phyloP scores from a whole-genome alignment of 176 grass and related monocot genomes.

The Leersia perrieri region DNA sequence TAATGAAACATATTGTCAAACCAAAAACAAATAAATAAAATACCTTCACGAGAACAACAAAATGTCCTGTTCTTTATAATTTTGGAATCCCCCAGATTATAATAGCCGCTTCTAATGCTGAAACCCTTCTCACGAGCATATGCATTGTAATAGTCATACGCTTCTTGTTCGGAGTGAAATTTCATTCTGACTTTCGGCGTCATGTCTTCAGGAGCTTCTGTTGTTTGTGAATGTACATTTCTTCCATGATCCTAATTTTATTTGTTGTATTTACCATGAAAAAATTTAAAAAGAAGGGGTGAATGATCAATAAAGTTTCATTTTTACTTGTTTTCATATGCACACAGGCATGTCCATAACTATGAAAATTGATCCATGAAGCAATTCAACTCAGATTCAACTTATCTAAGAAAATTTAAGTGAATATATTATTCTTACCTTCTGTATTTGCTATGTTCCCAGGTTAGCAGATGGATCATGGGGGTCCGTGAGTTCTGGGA shows the following conservation, averaged over 20 bases:
- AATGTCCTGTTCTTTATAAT: slow-evolving; percentile 1
- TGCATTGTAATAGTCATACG: too few relatives aligned
- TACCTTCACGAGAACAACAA: neutral
- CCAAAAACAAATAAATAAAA: neutral
- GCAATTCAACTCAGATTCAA: neutral
- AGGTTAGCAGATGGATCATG: too few relatives aligned
- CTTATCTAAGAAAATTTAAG: neutral
- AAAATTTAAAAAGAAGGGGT: too few relatives aligned
- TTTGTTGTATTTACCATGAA: neutral
- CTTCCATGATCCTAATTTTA: neutral
- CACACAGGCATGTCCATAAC: neutral
- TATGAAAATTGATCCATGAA: neutral
- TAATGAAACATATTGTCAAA: neutral
- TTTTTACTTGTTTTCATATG: too few relatives aligned
- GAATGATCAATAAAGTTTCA: too few relatives aligned
- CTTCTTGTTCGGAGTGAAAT: too few relatives aligned
- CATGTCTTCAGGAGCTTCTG: neutral
- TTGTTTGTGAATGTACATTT: neutral
- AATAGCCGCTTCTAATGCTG: neutral
- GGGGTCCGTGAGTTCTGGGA: too few relatives aligned
- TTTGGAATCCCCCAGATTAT: neutral
- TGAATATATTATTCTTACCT: too few relatives aligned
- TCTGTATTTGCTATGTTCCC: too few relatives aligned
- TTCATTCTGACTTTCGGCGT: too few relatives aligned
- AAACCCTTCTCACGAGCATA: neutral